phyloP scores from a whole-genome alignment of 805 yeast species.

The Lipomyces japonicus region DNA sequence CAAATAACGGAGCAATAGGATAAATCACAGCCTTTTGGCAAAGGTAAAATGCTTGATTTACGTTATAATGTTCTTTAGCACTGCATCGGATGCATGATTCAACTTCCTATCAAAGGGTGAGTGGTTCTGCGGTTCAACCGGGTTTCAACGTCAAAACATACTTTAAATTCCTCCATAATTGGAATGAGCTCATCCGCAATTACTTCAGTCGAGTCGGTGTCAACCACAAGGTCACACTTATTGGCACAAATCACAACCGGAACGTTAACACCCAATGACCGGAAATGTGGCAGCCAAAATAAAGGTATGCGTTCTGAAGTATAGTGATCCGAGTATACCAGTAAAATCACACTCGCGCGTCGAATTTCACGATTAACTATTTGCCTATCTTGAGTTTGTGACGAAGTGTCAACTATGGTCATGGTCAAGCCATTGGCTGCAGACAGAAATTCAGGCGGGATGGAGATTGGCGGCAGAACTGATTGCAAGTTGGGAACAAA shows the following conservation, averaged over 20 bases:
- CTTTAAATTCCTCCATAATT: constrained; percentile 76
- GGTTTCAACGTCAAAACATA: background rate
- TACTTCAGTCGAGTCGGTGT: constrained; percentile 45
- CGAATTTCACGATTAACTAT: constrained; percentile 68
- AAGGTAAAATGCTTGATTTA: constrained; percentile 84
- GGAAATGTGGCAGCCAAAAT: constrained; percentile 90
- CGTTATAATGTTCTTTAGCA: constrained; percentile 78
- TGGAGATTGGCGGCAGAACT: constrained; percentile 76
- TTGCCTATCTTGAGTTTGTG: constrained; percentile 53
- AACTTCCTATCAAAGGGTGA: constrained; percentile 49
- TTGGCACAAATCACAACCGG: constrained; percentile 92
- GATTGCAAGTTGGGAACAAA: constrained; percentile 74
- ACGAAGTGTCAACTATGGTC: constrained; percentile 75
- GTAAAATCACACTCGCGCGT: constrained; percentile 85
- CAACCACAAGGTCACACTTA: constrained; percentile 53
- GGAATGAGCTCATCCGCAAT: constrained; percentile 81
- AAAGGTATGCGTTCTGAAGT: constrained; percentile 88
- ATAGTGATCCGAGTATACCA: constrained; percentile 91
- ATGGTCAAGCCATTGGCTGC: constrained; percentile 57
- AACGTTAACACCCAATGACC: constrained; percentile 88
- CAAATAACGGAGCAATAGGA: constrained; percentile 89
- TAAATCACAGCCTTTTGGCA: constrained; percentile 91
- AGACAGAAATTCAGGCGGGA: constrained; percentile 67
- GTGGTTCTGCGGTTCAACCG: no score
- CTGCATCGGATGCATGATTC: constrained; percentile 88